phyloP scores from a whole-genome alignment of 148 eudicot species.

The Cornus controversa region DNA sequence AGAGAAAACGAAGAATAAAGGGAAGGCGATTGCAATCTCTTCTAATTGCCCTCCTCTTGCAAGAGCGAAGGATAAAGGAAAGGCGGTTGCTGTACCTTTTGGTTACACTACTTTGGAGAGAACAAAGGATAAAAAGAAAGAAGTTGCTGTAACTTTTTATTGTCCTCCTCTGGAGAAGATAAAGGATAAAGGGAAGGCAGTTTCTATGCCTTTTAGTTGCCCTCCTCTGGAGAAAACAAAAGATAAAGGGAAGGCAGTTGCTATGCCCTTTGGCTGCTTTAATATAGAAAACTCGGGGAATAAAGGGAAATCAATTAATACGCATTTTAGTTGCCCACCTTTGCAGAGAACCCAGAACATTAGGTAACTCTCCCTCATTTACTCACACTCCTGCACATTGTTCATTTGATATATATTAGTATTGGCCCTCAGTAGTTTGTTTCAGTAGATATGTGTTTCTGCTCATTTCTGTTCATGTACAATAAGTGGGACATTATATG shows the following conservation, averaged over 20 bases:
- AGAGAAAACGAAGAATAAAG: conserved; percentile 7
- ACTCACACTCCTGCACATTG: not conserved
- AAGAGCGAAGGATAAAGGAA: not conserved
- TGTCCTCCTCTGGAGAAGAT: not conserved
- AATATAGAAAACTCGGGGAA: conserved; percentile 9
- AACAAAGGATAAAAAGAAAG: conserved; percentile 17
- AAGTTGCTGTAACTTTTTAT: conserved; percentile 8
- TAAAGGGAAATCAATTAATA: conserved; percentile 12
- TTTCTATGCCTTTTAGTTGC: not conserved
- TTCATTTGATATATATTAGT: not conserved
- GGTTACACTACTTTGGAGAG: conserved; percentile 10
- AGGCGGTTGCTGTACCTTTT: conserved; percentile 2
- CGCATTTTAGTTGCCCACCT: conserved; percentile 23
- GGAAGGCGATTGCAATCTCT: not conserved
- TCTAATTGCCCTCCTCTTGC: not conserved
- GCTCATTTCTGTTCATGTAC: not conserved
- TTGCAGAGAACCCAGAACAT: conserved; percentile 19
- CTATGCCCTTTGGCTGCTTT: conserved; percentile 3
- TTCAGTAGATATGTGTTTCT: not conserved
- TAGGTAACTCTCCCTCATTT: conserved; percentile 19
- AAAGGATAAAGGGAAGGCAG: conserved; percentile 14
- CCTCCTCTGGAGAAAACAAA: not conserved
- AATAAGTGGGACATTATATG: not conserved
- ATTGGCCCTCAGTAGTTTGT: not conserved
- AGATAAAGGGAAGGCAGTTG: conserved; percentile 17